A percentile compares a stretch with the other conserved stretches of the same genome.
Evolutionary conservation across 1,139 yeast species (phyloP).

Genomic region (Candida sojae): DNA sequence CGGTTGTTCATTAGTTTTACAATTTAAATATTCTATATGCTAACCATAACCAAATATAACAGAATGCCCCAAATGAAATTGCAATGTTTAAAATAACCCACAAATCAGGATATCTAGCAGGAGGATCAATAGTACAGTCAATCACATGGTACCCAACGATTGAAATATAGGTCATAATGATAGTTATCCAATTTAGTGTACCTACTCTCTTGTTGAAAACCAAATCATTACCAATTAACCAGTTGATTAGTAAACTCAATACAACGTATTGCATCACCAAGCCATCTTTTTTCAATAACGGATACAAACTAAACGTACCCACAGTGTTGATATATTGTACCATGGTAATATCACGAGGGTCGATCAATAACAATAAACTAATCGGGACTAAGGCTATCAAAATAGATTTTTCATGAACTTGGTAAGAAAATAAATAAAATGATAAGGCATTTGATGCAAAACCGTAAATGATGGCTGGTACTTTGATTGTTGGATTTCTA

Average conservation of each 20-base stretch:
- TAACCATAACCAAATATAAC: conserved; percentile 77
- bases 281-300: conserved; percentile 76
- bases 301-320: conserved; percentile 85
- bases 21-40: conserved; percentile 42
- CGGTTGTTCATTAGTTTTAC: not conserved
- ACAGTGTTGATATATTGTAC: conserved; percentile 87
- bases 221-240: conserved; percentile 61
- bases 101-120: conserved; percentile 71
- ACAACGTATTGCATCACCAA: conserved; percentile 71
- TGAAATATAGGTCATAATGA: conserved; percentile 58
- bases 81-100: conserved; percentile 80
- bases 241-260: conserved; percentile 66
- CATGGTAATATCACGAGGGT: conserved; percentile 56
- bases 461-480: conserved; percentile 55
- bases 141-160: conserved; percentile 53
- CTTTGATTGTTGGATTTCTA: conserved; percentile 14
- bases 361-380: conserved; percentile 62
- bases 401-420: conserved; percentile 93
- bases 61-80: conserved; percentile 75
- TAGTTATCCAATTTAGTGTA: conserved; percentile 47
- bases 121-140: conserved; percentile 57
- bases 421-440: conserved; percentile 87
- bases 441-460: conserved; percentile 85
- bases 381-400: conserved; percentile 86
- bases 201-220: conserved; percentile 12